Percentiles rank a stretch among this genome's conserved stretches.
phyloP scores from a whole-genome alignment of 352 stramenopile genomes.

The Globisporangium rhizosaccharum region DNA sequence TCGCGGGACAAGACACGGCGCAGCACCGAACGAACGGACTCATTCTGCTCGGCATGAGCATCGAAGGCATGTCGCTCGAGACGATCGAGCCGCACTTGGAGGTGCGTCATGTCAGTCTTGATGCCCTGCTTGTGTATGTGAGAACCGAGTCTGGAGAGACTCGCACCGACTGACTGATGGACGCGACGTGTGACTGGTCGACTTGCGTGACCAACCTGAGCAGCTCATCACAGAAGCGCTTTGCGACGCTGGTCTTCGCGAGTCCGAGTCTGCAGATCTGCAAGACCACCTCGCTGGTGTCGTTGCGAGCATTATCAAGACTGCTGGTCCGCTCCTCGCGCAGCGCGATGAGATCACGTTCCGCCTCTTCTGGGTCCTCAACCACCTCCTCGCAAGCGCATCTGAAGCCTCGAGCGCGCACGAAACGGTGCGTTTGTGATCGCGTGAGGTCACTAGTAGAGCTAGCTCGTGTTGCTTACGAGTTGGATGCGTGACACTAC shows the following conservation, averaged over 20 bases:
- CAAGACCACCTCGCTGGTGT: conserved; percentile 66
- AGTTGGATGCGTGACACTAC: not conserved
- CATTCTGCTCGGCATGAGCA: conserved; percentile 73
- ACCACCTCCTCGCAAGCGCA: conserved; percentile 57
- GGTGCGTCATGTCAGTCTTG: conserved; percentile 12
- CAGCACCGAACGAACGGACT: conserved; percentile 77
- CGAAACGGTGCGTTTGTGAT: conserved; percentile 27
- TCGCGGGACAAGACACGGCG: conserved; percentile 68
- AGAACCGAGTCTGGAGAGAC: not conserved
- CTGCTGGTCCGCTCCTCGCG: conserved; percentile 30
- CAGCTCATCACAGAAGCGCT: conserved; percentile 68
- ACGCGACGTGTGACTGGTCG: not conserved
- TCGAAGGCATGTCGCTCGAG: conserved; percentile 64
- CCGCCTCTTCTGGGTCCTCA: conserved; percentile 79
- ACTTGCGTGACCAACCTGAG: not conserved
- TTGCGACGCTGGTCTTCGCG: conserved; percentile 58
- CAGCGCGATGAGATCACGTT: conserved; percentile 51
- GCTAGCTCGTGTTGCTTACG: not conserved
- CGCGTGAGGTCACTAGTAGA: not conserved
- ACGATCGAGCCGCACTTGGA: conserved; percentile 61
- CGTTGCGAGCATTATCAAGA: conserved; percentile 56
- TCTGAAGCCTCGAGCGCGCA: conserved; percentile 40
- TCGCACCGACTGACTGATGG: not conserved
- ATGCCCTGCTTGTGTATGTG: not conserved
- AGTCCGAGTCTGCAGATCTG: conserved; percentile 65